Conservation (phyloP, 768 basidiomycete species). For the Suillus fuscotomentosus region DNA sequence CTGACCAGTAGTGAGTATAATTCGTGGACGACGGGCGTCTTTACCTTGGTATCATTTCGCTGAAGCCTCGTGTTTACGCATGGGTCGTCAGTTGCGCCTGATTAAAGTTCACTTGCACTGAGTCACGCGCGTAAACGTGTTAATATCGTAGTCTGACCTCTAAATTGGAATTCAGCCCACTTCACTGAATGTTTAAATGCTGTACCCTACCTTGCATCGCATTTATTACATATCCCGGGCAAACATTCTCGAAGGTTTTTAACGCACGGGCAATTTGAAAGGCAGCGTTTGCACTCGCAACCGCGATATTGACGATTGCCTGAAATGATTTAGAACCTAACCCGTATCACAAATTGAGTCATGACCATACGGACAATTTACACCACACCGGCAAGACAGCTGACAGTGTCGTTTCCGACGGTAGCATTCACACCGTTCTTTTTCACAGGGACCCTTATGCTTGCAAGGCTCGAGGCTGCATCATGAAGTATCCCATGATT, state of each 20-base stretch:
- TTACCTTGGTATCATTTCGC: conserved; percentile 18
- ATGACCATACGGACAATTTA: conserved; percentile 33
- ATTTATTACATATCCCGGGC: conserved; percentile 47
- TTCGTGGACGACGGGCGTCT: neutral
- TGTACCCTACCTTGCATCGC: conserved; percentile 40
- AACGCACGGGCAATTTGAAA: conserved; percentile 36
- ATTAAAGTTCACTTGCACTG: neutral
- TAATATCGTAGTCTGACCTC: conserved; percentile 18
- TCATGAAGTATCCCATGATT: neutral
- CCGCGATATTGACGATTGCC: conserved; percentile 42
- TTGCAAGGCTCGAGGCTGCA: conserved; percentile 38
- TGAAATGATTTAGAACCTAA: conserved; percentile 21
- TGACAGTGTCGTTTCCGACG: conserved; percentile 40
- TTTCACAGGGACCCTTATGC: conserved; percentile 48
- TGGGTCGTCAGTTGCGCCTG: conserved; percentile 18
- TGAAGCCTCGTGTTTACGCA: conserved; percentile 33
- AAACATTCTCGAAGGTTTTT: conserved; percentile 44
- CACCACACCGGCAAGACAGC: conserved; percentile 45
- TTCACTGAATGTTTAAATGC: neutral
- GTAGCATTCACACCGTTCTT: conserved; percentile 40
- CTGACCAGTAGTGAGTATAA: conserved; percentile 21
- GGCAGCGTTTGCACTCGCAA: conserved; percentile 36
- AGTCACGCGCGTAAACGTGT: neutral
- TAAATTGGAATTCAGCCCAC: conserved; percentile 4
- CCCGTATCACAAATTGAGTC: conserved; percentile 11